A percentile compares a stretch with the other conserved stretches of the same genome.
Conservation (phyloP, 345 rosid genomes). For the Eucalyptus victrix region DNA sequence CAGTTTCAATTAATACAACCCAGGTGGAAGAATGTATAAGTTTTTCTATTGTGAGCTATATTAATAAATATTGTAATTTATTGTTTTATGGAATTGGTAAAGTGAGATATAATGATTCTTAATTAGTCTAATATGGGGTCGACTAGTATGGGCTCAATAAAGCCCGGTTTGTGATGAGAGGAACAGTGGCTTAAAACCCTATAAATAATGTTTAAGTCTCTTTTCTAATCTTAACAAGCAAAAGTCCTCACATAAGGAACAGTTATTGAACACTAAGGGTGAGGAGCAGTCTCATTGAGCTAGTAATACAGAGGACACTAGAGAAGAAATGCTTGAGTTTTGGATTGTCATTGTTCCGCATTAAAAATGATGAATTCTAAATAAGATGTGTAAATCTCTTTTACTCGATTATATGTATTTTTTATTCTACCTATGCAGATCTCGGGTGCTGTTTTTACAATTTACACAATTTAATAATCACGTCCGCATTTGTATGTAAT, state of each 20-base stretch:
- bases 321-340: neutral
- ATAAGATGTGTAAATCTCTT: neutral
- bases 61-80: too few relatives aligned
- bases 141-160: too few relatives aligned
- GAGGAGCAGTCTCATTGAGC: too few relatives aligned
- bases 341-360: neutral
- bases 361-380: neutral
- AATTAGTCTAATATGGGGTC: fast-evolving
- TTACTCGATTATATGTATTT: neutral
- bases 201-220: too few relatives aligned
- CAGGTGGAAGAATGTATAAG: neutral
- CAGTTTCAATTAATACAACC: neutral
- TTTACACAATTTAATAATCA: neutral
- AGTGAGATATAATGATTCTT: too few relatives aligned
- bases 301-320: too few relatives aligned
- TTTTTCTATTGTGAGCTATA: neutral
- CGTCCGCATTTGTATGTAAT: neutral
- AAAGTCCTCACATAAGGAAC: too few relatives aligned
- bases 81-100: too few relatives aligned
- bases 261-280: too few relatives aligned
- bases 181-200: neutral
- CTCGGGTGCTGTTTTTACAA: neutral
- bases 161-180: neutral
- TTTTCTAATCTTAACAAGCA: too few relatives aligned
- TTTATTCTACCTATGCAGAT: too few relatives aligned